Evolutionary conservation across 2,329 filamentous ascomycete genomes (phyloP), one percentile per base, ranked within the genome.

Genomic region (Trichoderma asperellum): DNA sequence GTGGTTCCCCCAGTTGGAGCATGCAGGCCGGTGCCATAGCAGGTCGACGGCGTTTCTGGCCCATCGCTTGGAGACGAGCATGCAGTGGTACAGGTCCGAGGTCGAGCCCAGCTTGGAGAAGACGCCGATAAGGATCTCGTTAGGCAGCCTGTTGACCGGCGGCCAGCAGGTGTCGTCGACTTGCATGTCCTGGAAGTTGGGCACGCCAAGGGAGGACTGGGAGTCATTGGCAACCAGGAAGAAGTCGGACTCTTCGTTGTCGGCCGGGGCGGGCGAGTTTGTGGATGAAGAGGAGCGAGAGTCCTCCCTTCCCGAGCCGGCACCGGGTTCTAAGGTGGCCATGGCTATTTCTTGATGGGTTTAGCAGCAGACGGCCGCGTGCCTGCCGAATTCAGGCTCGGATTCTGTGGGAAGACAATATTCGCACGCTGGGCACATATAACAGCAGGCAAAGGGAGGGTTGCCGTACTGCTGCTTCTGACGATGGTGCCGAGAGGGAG

Each of bases 1-100:
- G 75, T 97, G 89, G 77, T 94, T 94, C 14, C 85, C 81, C 92
- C 93, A 97, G 74, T 89, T 93, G 75, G 91, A 94, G 82, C 96
- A 98, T 34, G 93, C 90, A 1, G 96, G 96, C 49, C 96, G 88
- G 79, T 97, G 94, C 96, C 96, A 99, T 27, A 99, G 86, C 73
- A 97, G 87, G 72, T 96, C 95, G 73, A 98, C 96, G 63, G 92
- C 91, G 77, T 97, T 97, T 72, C 91, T 86, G 34, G 96, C 92
- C 96, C 96, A 99, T 72, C 91, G 89, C 80, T 94, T 94, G 76
- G 91, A 97, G n/a, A 97, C 94, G 73, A 96, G 85, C 92, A 98
- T 94, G 81, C 92, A 96, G 80, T 90, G 91, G 73, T 93, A 87
- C 74, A 97, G 86, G 76, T 99, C 95, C 56, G 85, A 83, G 2